Conservation (phyloP, 148 eudicot species). For the Arctostaphylos glauca region DNA sequence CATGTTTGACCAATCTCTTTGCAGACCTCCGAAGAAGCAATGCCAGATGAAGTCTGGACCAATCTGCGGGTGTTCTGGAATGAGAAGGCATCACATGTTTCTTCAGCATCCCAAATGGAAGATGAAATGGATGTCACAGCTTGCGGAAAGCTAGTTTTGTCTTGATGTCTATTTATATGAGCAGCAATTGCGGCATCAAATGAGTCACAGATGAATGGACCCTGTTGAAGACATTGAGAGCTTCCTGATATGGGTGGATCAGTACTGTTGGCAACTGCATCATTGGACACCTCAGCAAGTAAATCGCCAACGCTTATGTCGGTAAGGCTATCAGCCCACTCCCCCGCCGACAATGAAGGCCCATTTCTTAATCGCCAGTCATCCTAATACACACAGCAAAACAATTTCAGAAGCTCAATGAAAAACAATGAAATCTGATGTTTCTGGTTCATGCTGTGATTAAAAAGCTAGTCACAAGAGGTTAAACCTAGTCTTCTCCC, state of each 20-base stretch:
- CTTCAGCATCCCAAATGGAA: conserved; percentile 97
- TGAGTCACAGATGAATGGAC: conserved; percentile 75
- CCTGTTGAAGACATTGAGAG: conserved; percentile 46
- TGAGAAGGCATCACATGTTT: conserved; percentile 93
- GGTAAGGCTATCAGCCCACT: conserved; percentile 93
- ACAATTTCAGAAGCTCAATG: conserved; percentile 5
- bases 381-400: conserved; percentile 34
- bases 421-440: conserved; percentile 1
- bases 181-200: conserved; percentile 99
- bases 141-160: conserved; percentile 37
- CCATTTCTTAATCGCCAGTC: conserved; percentile 33
- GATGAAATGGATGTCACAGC: conserved; percentile 33
- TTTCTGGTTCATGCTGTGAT: not conserved
- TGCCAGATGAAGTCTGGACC: conserved; percentile 20
- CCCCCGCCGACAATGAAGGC: conserved; percentile 43
- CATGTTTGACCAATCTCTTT: conserved; percentile 23
- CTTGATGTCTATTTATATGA: conserved; percentile 61
- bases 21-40: conserved; percentile 26
- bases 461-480: not conserved
- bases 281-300: conserved; percentile 47
- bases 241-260: conserved; percentile 32
- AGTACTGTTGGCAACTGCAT: conserved; percentile 30
- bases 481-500: not conserved
- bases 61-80: conserved; percentile 43
- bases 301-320: conserved; percentile 67